Evolutionary conservation across 2,329 filamentous ascomycete species (phyloP), one percentile per base, ranked within the genome.

Genomic region (Parasarocladium wereldwijsianum): DNA sequence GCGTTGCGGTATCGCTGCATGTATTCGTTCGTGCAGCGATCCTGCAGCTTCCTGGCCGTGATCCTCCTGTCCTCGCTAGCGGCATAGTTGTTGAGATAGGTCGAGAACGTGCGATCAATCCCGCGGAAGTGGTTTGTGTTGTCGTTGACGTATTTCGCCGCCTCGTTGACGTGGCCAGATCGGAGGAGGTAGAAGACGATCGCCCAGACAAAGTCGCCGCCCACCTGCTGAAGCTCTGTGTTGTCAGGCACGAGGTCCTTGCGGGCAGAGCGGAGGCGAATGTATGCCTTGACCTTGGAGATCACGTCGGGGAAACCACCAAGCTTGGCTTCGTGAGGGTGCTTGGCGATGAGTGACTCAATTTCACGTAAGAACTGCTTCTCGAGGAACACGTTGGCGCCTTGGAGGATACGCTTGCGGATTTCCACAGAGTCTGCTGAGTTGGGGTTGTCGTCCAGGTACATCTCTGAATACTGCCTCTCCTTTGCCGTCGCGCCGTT

Each of bases 251-350:
- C 81, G 24, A 96, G 67, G 45, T 93, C 84, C 53, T 86, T 93
- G 35, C 84, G 73, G 2, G 71, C 67, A 24, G 76, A 70, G 36
- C 82, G 75, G 34, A 94, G 66, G 28, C 86, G 75, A 41, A 98
- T 83, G 47, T 87, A 98, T 6, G 84, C 90, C 46, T 83, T 83
- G 46, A 94, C 78, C 57, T 93, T 93, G 61, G 82, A 93, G 40
- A 86, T 68, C 14, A 84, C 71, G 32, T 86, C 84, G 1, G 90
- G 90, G 23, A 85, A 71, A 39, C 90, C 90, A 35, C 90, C 90
- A 24, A 93, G 68, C 46, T 82, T 82, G 17, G 90, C 87, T 47
- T 94, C 86, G 32, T 78, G 73, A 3, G 86, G 85, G 47, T 90
- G 83, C 51, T 80, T 92, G 22, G 70, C 66, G 36, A 98, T 78